Evolutionary conservation across 202 grass and related monocot genomes (phyloP).

Genomic region (Sporobolus alterniflorus): DNA sequence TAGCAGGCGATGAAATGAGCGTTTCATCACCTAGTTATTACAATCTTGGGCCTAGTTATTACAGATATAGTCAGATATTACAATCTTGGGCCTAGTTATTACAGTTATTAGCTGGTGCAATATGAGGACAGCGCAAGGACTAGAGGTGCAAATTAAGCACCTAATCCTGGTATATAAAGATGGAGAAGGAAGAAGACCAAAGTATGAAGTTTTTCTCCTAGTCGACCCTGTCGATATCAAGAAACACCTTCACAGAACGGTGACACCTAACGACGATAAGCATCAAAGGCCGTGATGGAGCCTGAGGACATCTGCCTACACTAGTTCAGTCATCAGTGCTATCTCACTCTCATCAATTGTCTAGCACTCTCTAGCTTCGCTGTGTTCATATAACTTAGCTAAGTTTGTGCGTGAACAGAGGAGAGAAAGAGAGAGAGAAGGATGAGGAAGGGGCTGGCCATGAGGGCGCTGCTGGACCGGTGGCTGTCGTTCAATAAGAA

Average conservation of each 20-base stretch:
- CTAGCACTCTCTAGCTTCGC: background rate
- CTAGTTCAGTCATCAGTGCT: background rate
- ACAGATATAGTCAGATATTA: background rate
- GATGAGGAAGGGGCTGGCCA: conserved; percentile 5
- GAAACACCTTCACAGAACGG: background rate
- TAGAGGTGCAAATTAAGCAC: background rate
- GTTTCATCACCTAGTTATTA: too few species aligned
- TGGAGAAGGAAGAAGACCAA: background rate
- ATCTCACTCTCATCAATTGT: background rate
- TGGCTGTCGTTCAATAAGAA: conserved; percentile 10
- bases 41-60: too few species aligned
- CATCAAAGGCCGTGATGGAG: background rate
- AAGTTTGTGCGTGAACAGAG: background rate
- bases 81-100: background rate
- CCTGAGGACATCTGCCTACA: background rate
- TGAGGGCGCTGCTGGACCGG: conserved; percentile 37
- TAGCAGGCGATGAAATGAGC: too few species aligned
- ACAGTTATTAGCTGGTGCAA: background rate
- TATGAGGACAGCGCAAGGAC: background rate
- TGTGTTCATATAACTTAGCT: background rate
- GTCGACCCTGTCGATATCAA: background rate
- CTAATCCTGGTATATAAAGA: background rate
- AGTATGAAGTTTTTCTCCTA: conserved; percentile 1
- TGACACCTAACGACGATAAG: background rate
- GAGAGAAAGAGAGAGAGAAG: background rate